A percentile compares a stretch with the other conserved stretches of the same genome.
Conservation (phyloP, 495 filamentous ascomycete species). For the Xylaria flabelliformis region DNA sequence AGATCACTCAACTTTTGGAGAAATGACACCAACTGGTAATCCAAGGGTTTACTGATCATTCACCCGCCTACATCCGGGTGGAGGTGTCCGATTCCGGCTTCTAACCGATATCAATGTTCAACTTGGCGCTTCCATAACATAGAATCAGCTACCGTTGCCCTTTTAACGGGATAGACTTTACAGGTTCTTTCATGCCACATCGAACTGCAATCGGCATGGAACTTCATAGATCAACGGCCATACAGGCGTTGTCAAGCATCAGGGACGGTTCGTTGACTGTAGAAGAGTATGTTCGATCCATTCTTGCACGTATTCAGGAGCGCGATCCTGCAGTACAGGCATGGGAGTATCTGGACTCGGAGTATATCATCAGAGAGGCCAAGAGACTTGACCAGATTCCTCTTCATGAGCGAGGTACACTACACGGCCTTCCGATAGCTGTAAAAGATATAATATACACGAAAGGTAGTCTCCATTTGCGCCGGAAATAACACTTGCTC, state of each 20-base stretch:
- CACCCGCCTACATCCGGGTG: not conserved
- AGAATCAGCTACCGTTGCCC: not conserved
- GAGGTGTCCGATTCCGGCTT: conserved; percentile 21
- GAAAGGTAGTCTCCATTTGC: conserved; percentile 46
- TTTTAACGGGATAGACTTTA: not conserved
- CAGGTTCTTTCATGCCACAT: not conserved
- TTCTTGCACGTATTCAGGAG: conserved; percentile 55
- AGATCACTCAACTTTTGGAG: not conserved
- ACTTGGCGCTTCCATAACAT: not conserved
- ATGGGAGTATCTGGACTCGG: conserved; percentile 59
- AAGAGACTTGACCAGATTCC: conserved; percentile 57
- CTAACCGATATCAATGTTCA: not conserved
- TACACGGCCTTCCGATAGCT: conserved; percentile 61
- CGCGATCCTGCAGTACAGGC: conserved; percentile 58
- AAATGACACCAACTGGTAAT: not conserved
- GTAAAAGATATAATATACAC: conserved; percentile 67
- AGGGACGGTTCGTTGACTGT: conserved; percentile 50
- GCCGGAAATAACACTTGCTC: conserved; percentile 8
- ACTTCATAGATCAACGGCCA: conserved; percentile 48
- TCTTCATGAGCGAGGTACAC: conserved; percentile 51
- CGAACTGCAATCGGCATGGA: conserved; percentile 32
- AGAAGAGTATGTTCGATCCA: conserved; percentile 58
- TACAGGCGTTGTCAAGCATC: conserved; percentile 44
- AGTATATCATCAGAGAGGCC: conserved; percentile 57
- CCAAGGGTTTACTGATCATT: not conserved